Evolutionary conservation across 768 basidiomycete genomes (phyloP), one percentile per base, ranked within the genome.

Genomic region (Pleurotus tuoliensis): DNA sequence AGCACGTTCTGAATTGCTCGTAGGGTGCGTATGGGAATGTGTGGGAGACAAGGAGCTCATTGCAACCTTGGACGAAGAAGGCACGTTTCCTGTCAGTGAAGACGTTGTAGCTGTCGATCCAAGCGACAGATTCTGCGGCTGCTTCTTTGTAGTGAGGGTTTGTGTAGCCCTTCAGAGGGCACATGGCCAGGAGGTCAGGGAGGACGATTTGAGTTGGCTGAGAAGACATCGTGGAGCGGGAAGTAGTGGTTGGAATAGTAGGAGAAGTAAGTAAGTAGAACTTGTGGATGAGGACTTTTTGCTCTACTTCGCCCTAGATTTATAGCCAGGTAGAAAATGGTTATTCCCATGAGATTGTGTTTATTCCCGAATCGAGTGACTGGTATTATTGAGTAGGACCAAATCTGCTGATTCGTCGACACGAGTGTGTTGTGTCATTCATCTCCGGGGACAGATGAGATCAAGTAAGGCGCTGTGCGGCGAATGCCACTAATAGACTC

Each of bases 41-140:
- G 65, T 79, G 81, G 8, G 85, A 82, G 62, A 79, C 81, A 47
- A 87, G 73, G 3, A 86, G 75, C 63, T 86, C 84, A 62, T 80
- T 83, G 56, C 76, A 78, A 2, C 82, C 82, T 66, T 81, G 79
- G 41, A 81, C 71, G 62, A 87, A 87, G 68, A 82, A 83, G n/a
- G 79, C 79, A 50, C 78, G 82, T 63, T 86, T 86, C 61, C 78
- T 73, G 67, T 82, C 80, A 52, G 76, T 77, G 67, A 87, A 81
- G 54, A 82, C 71, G 54, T 80, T 67, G 69, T 80, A 85, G 61
- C 78, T 76, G 63, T 84, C 80, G 57, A 86, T 77, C 85, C 86
- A 87, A 41, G 76, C 76, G 12, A 80, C 76, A 46, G 84, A 86
- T 59, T 80, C 81, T 2, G 79, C 76, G 5, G 80, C 77, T 22